A percentile compares a stretch with the other conserved stretches of the same genome.
phyloP scores from a whole-genome alignment of 345 rosid species.

The Populus davidiana region DNA sequence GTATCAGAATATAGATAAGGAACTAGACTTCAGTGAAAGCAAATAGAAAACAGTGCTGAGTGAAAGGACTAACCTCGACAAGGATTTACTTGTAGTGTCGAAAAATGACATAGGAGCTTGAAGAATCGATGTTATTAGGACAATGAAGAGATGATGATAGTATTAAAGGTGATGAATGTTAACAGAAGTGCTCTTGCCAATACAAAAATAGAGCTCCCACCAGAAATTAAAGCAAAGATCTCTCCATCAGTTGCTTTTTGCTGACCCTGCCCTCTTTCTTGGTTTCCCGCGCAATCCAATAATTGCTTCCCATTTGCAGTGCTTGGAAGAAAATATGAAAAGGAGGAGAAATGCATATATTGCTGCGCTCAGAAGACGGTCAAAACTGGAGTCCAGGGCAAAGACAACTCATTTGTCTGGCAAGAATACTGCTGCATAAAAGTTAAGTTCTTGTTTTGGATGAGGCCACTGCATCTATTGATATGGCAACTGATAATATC shows the following conservation, averaged over 20 bases:
- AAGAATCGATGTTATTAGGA: conserved; percentile 57
- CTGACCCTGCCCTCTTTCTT: conserved; percentile 34
- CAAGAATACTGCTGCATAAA: conserved; percentile 50
- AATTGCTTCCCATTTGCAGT: conserved; percentile 63
- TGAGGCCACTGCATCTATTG: conserved; percentile 67
- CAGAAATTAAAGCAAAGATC: conserved; percentile 46
- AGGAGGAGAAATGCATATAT: conserved; percentile 27
- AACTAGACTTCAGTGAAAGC: neutral
- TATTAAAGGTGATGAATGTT: conserved; percentile 52
- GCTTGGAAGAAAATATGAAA: conserved; percentile 54
- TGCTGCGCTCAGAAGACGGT: conserved; percentile 44
- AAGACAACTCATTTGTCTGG: conserved; percentile 58
- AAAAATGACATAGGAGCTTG: conserved; percentile 65
- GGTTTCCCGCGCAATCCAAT: conserved; percentile 72
- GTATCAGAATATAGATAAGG: neutral
- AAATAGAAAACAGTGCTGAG: neutral
- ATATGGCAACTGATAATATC: conserved; percentile 55
- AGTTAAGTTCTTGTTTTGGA: conserved; percentile 48
- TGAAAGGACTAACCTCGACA: conserved; percentile 40
- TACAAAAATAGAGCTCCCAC: conserved; percentile 62
- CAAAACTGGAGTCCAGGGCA: conserved; percentile 72
- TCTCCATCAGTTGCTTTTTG: conserved; percentile 38
- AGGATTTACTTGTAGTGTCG: conserved; percentile 64
- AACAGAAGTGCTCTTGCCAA: conserved; percentile 60
- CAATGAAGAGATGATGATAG: conserved; percentile 55